Conservation (phyloP, 2,329 filamentous ascomycete species). For the Gaeumannomyces sp. region DNA sequence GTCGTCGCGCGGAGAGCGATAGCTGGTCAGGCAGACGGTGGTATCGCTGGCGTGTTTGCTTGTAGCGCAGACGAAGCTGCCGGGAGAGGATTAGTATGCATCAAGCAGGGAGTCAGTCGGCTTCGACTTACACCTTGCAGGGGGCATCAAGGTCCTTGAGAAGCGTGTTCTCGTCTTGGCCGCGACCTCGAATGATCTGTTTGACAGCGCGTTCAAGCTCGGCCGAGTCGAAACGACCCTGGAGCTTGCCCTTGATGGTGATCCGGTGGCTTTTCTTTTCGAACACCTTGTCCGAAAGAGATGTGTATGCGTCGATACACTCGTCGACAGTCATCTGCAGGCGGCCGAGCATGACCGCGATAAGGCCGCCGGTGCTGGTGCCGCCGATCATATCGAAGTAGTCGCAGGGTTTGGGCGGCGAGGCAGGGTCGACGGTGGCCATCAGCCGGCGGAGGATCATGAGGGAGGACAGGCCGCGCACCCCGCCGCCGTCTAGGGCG, state of each 20-base stretch:
- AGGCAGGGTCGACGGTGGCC: conserved; percentile 17
- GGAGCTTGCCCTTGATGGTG: conserved; percentile 15
- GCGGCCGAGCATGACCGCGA: conserved; percentile 38
- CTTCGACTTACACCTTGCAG: conserved; percentile 14
- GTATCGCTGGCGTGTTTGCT: conserved; percentile 13
- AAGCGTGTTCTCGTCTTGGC: conserved; percentile 15
- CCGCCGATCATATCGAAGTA: conserved; percentile 33
- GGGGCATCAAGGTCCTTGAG: conserved; percentile 14
- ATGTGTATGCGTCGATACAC: conserved; percentile 31
- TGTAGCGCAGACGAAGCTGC: conserved; percentile 20
- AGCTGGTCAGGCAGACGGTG: conserved; percentile 15
- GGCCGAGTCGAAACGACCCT: conserved; percentile 16
- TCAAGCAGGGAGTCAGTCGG: not conserved
- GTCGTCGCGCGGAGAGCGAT: conserved; percentile 11
- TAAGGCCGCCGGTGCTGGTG: conserved; percentile 28
- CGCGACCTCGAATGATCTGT: conserved; percentile 13
- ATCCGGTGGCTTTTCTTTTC: conserved; percentile 16
- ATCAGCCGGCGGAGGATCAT: conserved; percentile 27
- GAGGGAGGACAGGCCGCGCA: conserved; percentile 28
- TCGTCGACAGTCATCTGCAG: conserved; percentile 33
- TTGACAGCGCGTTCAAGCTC: conserved; percentile 17
- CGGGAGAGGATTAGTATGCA: not conserved
- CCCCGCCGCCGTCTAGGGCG: conserved; percentile 26
- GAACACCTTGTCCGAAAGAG: conserved; percentile 16
- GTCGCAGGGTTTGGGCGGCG: conserved; percentile 20